A percentile compares a stretch with the other conserved stretches of the same genome.
phyloP scores from a whole-genome alignment of 768 basidiomycete genomes.

The Lactifluus pinguis region DNA sequence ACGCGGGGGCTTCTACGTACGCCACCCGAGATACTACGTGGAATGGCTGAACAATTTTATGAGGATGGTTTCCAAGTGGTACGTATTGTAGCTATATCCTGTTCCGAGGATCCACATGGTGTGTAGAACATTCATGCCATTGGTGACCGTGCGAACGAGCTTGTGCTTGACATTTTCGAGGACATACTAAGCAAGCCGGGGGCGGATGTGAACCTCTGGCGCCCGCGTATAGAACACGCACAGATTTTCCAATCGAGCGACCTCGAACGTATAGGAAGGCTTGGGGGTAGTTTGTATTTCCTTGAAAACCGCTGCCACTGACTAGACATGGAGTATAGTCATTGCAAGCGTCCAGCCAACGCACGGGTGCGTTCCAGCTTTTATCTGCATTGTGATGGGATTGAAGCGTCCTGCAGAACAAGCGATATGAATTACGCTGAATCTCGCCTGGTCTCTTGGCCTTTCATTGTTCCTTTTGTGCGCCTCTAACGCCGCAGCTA shows the following conservation, averaged over 20 bases:
- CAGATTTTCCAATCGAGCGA: constrained; percentile 76
- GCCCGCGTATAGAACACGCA: constrained; percentile 87
- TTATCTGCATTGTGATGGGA: background rate
- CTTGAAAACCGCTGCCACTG: background rate
- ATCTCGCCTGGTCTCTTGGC: constrained; percentile 48
- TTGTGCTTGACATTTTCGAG: constrained; percentile 80
- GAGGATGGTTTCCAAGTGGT: constrained; percentile 80
- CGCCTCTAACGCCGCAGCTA: background rate
- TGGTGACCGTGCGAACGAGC: constrained; percentile 79
- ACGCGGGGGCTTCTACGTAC: constrained; percentile 62
- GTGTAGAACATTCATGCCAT: constrained; percentile 80
- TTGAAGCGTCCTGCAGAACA: constrained; percentile 35
- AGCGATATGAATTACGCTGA: constrained; percentile 95
- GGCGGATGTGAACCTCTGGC: constrained; percentile 35
- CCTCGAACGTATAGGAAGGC: constrained; percentile 52
- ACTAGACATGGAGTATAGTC: constrained; percentile 38
- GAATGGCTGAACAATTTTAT: constrained; percentile 55
- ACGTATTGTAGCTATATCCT: constrained; percentile 21
- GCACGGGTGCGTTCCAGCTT: constrained; percentile 55
- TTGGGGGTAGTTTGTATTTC: constrained; percentile 51
- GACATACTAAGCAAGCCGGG: constrained; percentile 29
- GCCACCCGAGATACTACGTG: constrained; percentile 41
- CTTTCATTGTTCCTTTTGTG: background rate
- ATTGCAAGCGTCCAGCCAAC: constrained; percentile 91
- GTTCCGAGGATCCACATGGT: background rate